Percentiles rank a stretch among this genome's conserved stretches.
These are phyloP conservation scores for Rhizoclosmatium sp. DNA, from an alignment of 192 early-diverging fungal species.

Conservation along the genomic window DNA sequence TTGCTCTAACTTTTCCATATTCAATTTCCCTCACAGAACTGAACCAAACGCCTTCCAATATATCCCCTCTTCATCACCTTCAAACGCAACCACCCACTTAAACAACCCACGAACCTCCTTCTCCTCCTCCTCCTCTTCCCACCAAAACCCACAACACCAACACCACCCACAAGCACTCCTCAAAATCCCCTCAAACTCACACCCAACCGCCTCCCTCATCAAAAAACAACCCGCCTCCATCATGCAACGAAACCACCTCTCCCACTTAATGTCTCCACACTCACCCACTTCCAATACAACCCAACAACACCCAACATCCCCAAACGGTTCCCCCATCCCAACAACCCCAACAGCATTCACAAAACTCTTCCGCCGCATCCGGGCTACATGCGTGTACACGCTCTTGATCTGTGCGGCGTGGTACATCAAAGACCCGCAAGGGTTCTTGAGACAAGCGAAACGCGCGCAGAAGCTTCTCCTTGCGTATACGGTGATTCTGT, in stretches of 20 bases:
- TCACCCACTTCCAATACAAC: background rate
- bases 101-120: background rate
- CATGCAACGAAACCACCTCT: conserved; percentile 22
- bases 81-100: background rate
- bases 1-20: background rate
- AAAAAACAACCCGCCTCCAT: conserved; percentile 13
- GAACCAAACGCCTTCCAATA: conserved; percentile 13
- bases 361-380: background rate
- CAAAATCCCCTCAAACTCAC: background rate
- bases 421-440: conserved; percentile 10
- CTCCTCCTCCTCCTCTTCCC: no score
- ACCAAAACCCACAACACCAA: background rate
- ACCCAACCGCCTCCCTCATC: background rate
- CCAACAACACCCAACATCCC: no score
- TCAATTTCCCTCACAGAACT: background rate
- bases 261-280: background rate
- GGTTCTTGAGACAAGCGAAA: background rate
- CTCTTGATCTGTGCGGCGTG: background rate
- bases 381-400: background rate
- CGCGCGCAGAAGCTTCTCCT: background rate
- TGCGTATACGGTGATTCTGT: conserved; percentile 8
- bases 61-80: background rate
- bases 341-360: background rate
- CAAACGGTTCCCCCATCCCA: no score
- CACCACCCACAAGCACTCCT: background rate